These are phyloP conservation scores for Aspergillus eucalypticola DNA, from an alignment of 2,329 filamentous ascomycete genomes.

Conservation along the genomic window DNA sequence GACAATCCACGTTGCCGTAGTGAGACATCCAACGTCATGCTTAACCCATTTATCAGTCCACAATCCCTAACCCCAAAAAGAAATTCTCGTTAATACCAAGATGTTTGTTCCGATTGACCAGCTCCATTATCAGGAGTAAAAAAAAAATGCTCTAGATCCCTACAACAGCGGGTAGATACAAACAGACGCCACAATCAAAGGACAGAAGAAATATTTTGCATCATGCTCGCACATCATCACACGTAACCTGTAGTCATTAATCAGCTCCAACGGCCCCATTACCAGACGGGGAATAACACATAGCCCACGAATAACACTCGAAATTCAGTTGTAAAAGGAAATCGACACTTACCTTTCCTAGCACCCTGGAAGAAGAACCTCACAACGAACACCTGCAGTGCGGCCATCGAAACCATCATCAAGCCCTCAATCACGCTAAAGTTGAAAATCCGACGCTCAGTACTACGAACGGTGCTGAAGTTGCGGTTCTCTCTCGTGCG, in stretches of 20 bases:
- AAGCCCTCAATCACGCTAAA: slow-evolving; percentile 91
- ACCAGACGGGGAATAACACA: neutral
- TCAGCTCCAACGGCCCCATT: neutral
- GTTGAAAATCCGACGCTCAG: slow-evolving; percentile 93
- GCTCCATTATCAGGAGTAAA: slow-evolving; percentile 12
- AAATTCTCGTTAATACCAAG: slow-evolving; percentile 1
- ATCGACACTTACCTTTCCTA: slow-evolving; percentile 58
- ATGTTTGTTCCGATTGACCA: slow-evolving; percentile 9
- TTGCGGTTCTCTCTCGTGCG: slow-evolving; percentile 97
- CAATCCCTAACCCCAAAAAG: neutral
- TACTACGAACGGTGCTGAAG: slow-evolving; percentile 96
- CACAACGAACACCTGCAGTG: slow-evolving; percentile 93
- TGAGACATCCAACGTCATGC: neutral
- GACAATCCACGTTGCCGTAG: neutral
- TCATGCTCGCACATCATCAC: slow-evolving; percentile 35
- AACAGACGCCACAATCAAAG: slow-evolving; percentile 26
- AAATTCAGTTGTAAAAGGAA: neutral
- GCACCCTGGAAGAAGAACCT: slow-evolving; percentile 96
- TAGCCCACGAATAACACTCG: neutral
- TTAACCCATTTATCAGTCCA: neutral
- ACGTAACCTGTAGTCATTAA: slow-evolving; percentile 33
- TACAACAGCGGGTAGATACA: slow-evolving; percentile 24
- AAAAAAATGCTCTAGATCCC: slow-evolving; percentile 14
- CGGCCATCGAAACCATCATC: slow-evolving; percentile 94
- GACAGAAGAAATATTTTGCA: slow-evolving; percentile 25